Evolutionary conservation across 371 early-diverging fungal species (phyloP).

Genomic region (Batrachochytrium dendrobatidis): DNA sequence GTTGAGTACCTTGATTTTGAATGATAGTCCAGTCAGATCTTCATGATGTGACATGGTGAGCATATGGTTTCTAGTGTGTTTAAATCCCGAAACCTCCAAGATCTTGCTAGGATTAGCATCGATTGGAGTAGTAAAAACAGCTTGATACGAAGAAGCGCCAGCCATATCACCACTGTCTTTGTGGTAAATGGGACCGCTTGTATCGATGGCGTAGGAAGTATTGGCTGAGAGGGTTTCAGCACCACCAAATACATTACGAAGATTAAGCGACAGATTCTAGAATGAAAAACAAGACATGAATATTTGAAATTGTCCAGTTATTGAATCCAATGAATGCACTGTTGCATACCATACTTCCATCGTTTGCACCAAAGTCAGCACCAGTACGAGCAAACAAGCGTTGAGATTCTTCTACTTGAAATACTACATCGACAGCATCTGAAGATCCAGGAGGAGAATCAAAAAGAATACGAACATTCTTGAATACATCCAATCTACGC

Average conservation of each 20-base stretch:
- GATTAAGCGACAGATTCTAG: conserved; percentile 44
- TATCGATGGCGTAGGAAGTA: conserved; percentile 47
- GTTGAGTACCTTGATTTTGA: conserved; percentile 27
- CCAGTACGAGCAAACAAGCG: conserved; percentile 64
- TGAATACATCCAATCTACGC: conserved; percentile 64
- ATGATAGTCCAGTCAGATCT: conserved; percentile 22
- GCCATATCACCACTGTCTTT: conserved; percentile 1
- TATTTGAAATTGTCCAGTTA: neutral
- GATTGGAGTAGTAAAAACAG: conserved; percentile 29
- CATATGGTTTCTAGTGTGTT: conserved; percentile 22
- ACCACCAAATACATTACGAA: conserved; percentile 76
- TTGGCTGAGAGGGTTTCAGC: conserved; percentile 68
- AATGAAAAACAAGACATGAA: neutral
- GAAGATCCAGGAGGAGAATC: conserved; percentile 30
- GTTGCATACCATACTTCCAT: conserved; percentile 69
- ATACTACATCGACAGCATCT: conserved; percentile 52
- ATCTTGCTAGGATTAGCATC: conserved; percentile 34
- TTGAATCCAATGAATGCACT: no score
- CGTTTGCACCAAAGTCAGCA: conserved; percentile 67
- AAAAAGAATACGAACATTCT: conserved; percentile 50
- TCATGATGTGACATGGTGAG: conserved; percentile 41
- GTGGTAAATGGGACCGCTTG: conserved; percentile 18
- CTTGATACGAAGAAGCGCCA: conserved; percentile 7
- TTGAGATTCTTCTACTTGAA: conserved; percentile 56
- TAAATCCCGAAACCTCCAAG: conserved; percentile 33